Evolutionary conservation across 768 basidiomycete species (phyloP).

Genomic region (Dentipellis fragilis): DNA sequence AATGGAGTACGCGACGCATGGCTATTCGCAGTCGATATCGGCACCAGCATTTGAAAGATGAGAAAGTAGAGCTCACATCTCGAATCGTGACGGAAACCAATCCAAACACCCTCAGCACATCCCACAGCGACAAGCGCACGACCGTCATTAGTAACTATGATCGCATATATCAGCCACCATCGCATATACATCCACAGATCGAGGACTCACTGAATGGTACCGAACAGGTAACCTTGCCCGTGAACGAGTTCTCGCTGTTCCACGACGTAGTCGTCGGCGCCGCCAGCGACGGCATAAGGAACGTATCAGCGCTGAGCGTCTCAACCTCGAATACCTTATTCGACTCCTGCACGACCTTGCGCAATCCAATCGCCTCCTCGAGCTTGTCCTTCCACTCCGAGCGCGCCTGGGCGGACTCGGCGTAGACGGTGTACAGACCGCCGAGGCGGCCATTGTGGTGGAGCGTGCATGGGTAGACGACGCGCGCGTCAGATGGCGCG

Average conservation of each 20-base stretch:
- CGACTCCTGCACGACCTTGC: conserved; percentile 82
- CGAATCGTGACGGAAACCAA: conserved; percentile 84
- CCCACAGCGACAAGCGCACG: conserved; percentile 86
- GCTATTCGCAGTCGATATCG: conserved; percentile 31
- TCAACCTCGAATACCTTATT: conserved; percentile 94
- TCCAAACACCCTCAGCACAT: conserved; percentile 93
- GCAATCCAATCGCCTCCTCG: conserved; percentile 77
- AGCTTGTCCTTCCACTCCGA: conserved; percentile 86
- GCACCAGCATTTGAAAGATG: background rate
- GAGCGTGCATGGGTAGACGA: conserved; percentile 81
- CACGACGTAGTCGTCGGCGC: conserved; percentile 36
- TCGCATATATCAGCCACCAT: background rate
- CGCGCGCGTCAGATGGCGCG: conserved; percentile 50
- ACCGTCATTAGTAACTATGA: conserved; percentile 69
- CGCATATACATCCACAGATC: conserved; percentile 4
- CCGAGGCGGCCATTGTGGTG: conserved; percentile 84
- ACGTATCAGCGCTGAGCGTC: conserved; percentile 82
- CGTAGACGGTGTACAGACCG: conserved; percentile 79
- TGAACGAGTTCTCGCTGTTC: conserved; percentile 61
- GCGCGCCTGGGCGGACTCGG: conserved; percentile 68
- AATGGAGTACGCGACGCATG: conserved; percentile 85
- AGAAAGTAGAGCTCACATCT: conserved; percentile 42
- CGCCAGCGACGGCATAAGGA: conserved; percentile 60
- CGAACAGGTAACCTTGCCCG: conserved; percentile 88
- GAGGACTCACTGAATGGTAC: conserved; percentile 72